Evolutionary conservation across 2,329 filamentous ascomycete species (phyloP), one percentile per base, ranked within the genome.

Genomic region (Colletotrichum camelliae): DNA sequence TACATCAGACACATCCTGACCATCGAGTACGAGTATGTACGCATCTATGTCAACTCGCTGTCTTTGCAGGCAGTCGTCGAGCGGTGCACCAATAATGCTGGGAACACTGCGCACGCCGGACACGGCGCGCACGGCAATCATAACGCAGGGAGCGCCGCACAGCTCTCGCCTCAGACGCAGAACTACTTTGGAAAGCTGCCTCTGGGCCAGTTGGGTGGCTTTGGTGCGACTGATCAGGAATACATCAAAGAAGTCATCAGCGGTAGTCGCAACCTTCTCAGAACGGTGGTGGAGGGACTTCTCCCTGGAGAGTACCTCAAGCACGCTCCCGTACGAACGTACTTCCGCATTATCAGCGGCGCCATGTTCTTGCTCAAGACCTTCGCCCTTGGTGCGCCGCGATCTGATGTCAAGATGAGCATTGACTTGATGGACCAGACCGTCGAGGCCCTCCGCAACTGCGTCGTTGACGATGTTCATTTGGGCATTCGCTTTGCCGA

Each of bases 1-100:
- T 93, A 90, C 77, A 93, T 92, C 78, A 87, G 90, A 35, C 92
- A 96, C 82, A 96, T 98, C 74, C 88, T 99, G 35, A 94, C 92
- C 9, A 98, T 98, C 78, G 97, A 99, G 86, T 98, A 97, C 81
- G 95, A 98, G 81, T 98, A 98, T 82, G 95, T 96, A 31, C 92
- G 96, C 80, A 94, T 98, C 67, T 98, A 98, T 82, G 91, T 98
- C 86, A 98, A 98, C 83, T 98, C 96, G 1, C 89, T 99, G 3
- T 96, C 96, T 3, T 88, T 99, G 3, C 97, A 99, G 85, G 97
- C 97, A 27, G 96, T 98, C 5, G 95, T 98, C 7, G 96, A 98
- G 84, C 92, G 96, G 76, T 98, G 95, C 85, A 96, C 95, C 8
- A 96, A 91, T 76, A 94, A 96, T 78, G 92, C 93, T 24, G 87